Conservation (phyloP, 176 grass and related monocot species). For the Ensete ventricosum region DNA sequence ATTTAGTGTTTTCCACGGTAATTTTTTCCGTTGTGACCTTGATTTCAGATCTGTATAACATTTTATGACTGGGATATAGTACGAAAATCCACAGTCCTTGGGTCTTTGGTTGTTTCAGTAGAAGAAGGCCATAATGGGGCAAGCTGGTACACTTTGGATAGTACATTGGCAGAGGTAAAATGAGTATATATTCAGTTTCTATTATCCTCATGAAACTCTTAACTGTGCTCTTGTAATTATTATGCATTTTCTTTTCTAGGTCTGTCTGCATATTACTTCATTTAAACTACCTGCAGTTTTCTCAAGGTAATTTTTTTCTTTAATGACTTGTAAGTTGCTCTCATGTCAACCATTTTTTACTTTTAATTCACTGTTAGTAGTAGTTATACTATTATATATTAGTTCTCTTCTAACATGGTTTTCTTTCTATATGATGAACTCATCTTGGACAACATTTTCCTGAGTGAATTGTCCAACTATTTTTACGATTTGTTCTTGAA, state of each 20-base stretch:
- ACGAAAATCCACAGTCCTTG: constrained; percentile 80
- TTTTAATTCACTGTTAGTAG: neutral
- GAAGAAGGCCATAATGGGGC: constrained; percentile 53
- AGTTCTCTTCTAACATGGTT: neutral
- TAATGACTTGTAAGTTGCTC: neutral
- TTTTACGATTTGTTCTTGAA: too few relatives aligned
- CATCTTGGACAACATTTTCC: too few relatives aligned
- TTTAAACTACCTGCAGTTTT: constrained; percentile 37
- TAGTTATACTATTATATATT: neutral
- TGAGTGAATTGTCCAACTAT: too few relatives aligned
- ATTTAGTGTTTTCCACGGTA: neutral
- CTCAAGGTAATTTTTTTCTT: constrained; percentile 44
- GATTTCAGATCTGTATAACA: constrained; percentile 44
- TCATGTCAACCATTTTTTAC: neutral
- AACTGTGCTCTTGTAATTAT: neutral
- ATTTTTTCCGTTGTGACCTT: constrained; percentile 11
- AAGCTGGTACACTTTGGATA: constrained; percentile 80
- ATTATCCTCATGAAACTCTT: neutral
- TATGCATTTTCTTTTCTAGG: constrained; percentile 39
- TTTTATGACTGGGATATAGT: constrained; percentile 81
- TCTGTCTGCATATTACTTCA: constrained; percentile 56
- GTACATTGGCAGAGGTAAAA: constrained; percentile 59
- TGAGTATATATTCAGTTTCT: neutral
- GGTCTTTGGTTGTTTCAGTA: constrained; percentile 55
- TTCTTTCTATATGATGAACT: too few relatives aligned